Percentiles rank a stretch among this genome's conserved stretches.
Evolutionary conservation across 768 basidiomycete species (phyloP).

Genomic region (Panus rudis): DNA sequence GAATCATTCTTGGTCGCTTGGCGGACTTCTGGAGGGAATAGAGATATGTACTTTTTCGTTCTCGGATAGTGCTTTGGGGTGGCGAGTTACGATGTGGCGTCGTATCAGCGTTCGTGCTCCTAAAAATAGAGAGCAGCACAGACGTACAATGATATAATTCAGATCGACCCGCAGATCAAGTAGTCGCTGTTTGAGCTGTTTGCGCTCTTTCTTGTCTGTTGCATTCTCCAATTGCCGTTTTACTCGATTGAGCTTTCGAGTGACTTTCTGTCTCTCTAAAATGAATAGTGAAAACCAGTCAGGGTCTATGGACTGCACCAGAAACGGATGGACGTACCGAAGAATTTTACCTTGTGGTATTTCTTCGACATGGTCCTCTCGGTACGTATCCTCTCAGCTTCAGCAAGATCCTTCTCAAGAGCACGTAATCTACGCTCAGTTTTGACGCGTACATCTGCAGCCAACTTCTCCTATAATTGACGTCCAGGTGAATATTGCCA

Average conservation of each 20-base stretch:
- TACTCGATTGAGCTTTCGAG: conserved; percentile 67
- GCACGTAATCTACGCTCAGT: conserved; percentile 74
- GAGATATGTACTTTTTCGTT: conserved; percentile 79
- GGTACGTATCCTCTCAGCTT: conserved; percentile 54
- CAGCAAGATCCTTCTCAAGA: conserved; percentile 65
- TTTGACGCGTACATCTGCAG: conserved; percentile 76
- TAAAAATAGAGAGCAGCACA: conserved; percentile 11
- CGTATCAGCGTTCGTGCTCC: no score
- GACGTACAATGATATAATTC: conserved; percentile 77
- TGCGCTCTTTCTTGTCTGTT: conserved; percentile 29
- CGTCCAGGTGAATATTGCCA: not conserved
- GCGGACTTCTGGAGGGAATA: conserved; percentile 71
- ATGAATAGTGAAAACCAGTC: not conserved
- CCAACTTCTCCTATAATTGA: conserved; percentile 58
- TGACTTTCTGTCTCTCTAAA: conserved; percentile 81
- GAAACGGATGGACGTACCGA: conserved; percentile 46
- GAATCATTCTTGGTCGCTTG: conserved; percentile 14
- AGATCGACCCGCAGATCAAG: conserved; percentile 73
- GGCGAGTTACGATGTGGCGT: no score
- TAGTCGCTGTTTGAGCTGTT: conserved; percentile 40
- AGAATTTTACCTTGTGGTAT: conserved; percentile 93
- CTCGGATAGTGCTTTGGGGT: conserved; percentile 78
- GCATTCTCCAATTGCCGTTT: conserved; percentile 44
- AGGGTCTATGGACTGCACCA: not conserved
- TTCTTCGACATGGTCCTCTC: conserved; percentile 67